Conservation (phyloP, 108 stramenopile genomes). For the Licmophora abbreviata region DNA sequence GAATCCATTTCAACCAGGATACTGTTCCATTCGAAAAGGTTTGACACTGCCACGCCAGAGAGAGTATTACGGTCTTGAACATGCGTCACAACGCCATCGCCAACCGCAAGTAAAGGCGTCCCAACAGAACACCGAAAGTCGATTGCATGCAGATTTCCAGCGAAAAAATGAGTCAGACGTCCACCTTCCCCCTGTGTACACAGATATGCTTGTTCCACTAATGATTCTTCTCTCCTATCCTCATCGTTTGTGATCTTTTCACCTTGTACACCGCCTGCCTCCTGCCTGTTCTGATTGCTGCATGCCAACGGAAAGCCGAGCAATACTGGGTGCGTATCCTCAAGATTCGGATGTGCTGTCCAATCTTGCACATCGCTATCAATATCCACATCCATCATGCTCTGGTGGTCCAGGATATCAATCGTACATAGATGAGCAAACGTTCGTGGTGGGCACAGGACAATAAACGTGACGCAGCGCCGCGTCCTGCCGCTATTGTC, state of each 20-base stretch:
- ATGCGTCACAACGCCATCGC: slow-evolving; percentile 53
- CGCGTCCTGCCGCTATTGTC: slow-evolving; percentile 19
- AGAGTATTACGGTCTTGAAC: slow-evolving; percentile 39
- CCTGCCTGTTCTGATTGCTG: too few relatives aligned
- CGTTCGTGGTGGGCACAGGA: slow-evolving; percentile 63
- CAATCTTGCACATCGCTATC: slow-evolving; percentile 70
- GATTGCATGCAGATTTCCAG: slow-evolving; percentile 76
- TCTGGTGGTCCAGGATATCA: slow-evolving; percentile 14
- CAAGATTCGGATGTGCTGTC: slow-evolving; percentile 48
- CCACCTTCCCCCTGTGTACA: slow-evolving; percentile 82
- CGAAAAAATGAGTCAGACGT: slow-evolving; percentile 78
- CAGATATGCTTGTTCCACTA: slow-evolving; percentile 26
- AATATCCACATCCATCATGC: slow-evolving; percentile 34
- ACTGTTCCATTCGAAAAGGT: slow-evolving; percentile 82
- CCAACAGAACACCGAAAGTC: slow-evolving; percentile 83
- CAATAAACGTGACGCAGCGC: slow-evolving; percentile 61
- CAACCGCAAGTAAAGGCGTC: slow-evolving; percentile 68
- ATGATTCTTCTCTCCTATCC: too few relatives aligned
- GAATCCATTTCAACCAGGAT: slow-evolving; percentile 51
- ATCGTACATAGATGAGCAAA: slow-evolving; percentile 64
- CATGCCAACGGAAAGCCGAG: slow-evolving; percentile 57
- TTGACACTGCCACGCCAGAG: slow-evolving; percentile 74
- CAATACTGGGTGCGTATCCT: slow-evolving; percentile 41
- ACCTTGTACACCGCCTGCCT: slow-evolving; percentile 8
- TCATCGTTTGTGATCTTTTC: too few relatives aligned